phyloP scores from a whole-genome alignment of 148 eudicot species.

The Salicornia ramosissima region DNA sequence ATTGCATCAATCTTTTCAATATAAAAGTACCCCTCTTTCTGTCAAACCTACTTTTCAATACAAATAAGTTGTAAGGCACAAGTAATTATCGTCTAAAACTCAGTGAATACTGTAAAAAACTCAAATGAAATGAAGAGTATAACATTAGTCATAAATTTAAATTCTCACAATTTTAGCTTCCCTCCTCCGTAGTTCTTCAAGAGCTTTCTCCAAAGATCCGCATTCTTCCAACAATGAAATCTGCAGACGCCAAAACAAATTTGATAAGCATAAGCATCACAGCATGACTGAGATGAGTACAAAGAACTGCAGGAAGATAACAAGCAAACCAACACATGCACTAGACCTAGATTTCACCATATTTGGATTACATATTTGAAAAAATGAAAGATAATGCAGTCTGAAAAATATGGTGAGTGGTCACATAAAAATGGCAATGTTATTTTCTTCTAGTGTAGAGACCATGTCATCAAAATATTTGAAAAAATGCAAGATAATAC shows the following conservation, averaged over 20 bases:
- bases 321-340: not conserved
- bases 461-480: no score
- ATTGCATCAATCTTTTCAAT: no score
- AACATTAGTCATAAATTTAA: not conserved
- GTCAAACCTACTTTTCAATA: no score
- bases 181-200: constrained; percentile 73
- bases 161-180: constrained; percentile 74
- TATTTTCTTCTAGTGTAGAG: no score
- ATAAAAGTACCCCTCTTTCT: no score
- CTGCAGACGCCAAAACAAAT: constrained; percentile 39
- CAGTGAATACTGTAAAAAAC: not conserved
- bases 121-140: not conserved
- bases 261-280: not conserved
- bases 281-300: not conserved
- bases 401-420: no score
- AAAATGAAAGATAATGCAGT: no score
- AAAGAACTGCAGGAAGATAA: not conserved
- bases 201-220: constrained; percentile 68
- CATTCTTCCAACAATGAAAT: constrained; percentile 87
- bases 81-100: not conserved
- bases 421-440: no score
- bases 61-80: no score
- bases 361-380: no score
- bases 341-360: not conserved
- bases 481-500: no score